A percentile compares a stretch with the other conserved stretches of the same genome.
phyloP scores from a whole-genome alignment of 73 alveolate genomes.

The Breviolum minutum region DNA sequence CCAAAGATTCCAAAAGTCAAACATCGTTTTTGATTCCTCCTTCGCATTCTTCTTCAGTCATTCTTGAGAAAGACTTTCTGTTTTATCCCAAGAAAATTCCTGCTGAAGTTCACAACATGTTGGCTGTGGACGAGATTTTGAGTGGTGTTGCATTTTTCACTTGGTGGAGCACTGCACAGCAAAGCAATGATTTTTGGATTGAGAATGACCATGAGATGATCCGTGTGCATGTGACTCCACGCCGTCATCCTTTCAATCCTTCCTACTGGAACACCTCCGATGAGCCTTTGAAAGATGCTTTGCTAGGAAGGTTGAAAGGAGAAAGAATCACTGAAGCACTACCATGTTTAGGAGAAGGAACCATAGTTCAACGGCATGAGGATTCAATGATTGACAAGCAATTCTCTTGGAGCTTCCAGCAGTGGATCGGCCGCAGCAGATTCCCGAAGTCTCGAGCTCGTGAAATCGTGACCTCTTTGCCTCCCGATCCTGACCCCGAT shows the following conservation, averaged over 20 bases:
- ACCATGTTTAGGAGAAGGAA: neutral
- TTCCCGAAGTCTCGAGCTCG: neutral
- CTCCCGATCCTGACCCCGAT: neutral
- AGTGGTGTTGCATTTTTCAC: neutral
- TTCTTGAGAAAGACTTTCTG: neutral
- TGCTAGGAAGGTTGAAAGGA: neutral
- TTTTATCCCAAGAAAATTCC: slow-evolving; percentile 52
- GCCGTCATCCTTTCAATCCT: neutral
- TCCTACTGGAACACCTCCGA: neutral
- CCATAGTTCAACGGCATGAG: neutral
- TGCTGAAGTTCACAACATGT: neutral
- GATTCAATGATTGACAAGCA: neutral
- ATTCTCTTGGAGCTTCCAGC: neutral
- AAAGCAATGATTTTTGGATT: slow-evolving; percentile 42
- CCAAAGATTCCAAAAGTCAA: too few relatives aligned
- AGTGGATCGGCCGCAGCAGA: slow-evolving; percentile 17
- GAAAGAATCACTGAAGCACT: neutral
- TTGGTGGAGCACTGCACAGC: slow-evolving; percentile 10
- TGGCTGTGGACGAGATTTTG: neutral
- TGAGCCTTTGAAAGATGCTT: neutral
- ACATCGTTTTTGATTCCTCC: too few relatives aligned
- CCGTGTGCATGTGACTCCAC: slow-evolving; percentile 25
- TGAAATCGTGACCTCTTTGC: too few relatives aligned
- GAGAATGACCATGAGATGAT: neutral
- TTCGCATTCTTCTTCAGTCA: too few relatives aligned